These are phyloP conservation scores for Aechmea fasciata DNA, from an alignment of 176 grass and related monocot species.

Conservation along the genomic window DNA sequence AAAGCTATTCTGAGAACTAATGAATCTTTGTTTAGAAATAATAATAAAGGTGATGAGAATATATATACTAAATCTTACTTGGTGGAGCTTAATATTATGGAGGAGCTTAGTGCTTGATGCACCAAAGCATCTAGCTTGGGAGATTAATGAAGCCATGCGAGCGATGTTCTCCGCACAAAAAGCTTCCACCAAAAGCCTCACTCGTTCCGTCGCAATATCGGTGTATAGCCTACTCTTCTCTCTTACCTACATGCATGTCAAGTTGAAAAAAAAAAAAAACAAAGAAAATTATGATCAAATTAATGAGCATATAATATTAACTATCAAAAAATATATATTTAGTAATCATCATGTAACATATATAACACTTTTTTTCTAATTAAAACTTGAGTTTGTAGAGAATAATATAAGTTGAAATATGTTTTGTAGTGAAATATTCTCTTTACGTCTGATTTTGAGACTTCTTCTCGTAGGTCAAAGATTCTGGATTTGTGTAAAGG, in stretches of 20 bases:
- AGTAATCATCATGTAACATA: background rate
- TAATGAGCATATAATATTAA: background rate
- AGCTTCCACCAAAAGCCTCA: constrained; percentile 44
- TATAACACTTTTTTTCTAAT: background rate
- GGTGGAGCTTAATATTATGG: constrained; percentile 28
- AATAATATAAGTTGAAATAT: too few relatives aligned
- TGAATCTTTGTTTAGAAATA: too few relatives aligned
- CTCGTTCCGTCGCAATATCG: constrained; percentile 39
- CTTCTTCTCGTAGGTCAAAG: too few relatives aligned
- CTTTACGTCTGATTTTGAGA: too few relatives aligned
- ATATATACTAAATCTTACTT: constrained; percentile 20
- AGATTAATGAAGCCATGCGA: constrained; percentile 35
- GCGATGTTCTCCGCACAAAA: constrained; percentile 19
- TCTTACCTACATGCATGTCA: constrained; percentile 25
- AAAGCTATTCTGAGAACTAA: too few relatives aligned
- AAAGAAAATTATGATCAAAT: background rate
- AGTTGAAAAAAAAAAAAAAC: too few relatives aligned
- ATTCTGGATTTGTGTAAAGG: too few relatives aligned
- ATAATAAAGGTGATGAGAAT: background rate
- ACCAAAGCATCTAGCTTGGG: constrained; percentile 33
- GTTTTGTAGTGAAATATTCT: too few relatives aligned
- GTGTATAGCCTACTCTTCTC: constrained; percentile 40
- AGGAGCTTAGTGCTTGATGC: constrained; percentile 40
- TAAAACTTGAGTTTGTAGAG: background rate
- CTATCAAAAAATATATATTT: background rate